These are phyloP conservation scores for Carex cristatella DNA, from an alignment of 176 grass and related monocot species.

Conservation along the genomic window DNA sequence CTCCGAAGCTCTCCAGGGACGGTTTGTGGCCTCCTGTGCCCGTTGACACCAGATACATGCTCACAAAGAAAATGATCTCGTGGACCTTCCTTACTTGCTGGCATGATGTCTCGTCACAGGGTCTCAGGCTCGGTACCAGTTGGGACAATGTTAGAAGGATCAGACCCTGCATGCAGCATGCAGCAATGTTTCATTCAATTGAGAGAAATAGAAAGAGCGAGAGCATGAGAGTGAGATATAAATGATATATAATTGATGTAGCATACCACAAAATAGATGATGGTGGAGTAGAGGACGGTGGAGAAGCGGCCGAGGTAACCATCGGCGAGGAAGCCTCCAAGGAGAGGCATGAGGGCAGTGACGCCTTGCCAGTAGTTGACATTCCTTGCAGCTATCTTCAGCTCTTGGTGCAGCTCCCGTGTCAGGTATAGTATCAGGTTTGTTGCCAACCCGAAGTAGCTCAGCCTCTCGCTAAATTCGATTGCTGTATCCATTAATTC, in stretches of 20 bases:
- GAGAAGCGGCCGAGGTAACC: constrained; percentile 59
- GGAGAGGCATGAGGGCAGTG: constrained; percentile 57
- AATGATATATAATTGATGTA: neutral
- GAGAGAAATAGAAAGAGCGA: too few relatives aligned
- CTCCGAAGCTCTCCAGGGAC: constrained; percentile 79
- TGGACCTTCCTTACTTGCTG: constrained; percentile 26
- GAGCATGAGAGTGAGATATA: too few relatives aligned
- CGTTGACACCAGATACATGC: constrained; percentile 60
- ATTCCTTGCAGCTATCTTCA: constrained; percentile 61
- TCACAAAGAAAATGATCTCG: constrained; percentile 48
- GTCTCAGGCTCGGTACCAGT: constrained; percentile 35
- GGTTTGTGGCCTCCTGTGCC: constrained; percentile 84
- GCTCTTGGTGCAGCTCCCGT: constrained; percentile 54
- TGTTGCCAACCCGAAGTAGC: constrained; percentile 61
- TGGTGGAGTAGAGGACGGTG: constrained; percentile 41
- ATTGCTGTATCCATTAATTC: constrained; percentile 42
- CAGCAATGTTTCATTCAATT: too few relatives aligned
- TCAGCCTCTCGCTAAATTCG: constrained; percentile 77
- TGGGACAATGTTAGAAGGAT: constrained; percentile 39
- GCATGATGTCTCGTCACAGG: constrained; percentile 6
- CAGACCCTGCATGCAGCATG: constrained; percentile 32
- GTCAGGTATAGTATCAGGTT: constrained; percentile 81
- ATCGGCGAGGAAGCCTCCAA: constrained; percentile 84
- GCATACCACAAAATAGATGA: constrained; percentile 46
- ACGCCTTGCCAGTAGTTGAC: constrained; percentile 73